Percentiles rank a stretch among this genome's conserved stretches.
Conservation (phyloP, 1,139 yeast genomes). For the Blastobotrys ciferrii region DNA sequence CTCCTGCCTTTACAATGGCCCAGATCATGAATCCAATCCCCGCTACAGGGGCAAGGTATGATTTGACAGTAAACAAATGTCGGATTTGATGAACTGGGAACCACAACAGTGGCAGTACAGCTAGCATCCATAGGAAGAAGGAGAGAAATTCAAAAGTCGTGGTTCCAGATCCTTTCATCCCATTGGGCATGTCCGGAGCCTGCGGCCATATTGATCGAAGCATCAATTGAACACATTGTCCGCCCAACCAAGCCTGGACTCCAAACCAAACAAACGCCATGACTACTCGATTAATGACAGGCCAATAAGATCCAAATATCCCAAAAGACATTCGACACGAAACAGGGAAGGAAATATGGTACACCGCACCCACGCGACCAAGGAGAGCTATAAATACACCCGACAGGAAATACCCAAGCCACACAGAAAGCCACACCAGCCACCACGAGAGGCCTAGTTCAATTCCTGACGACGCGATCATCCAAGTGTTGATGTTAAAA, state of each 20-base stretch:
- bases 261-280: constrained; percentile 86
- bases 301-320: constrained; percentile 39
- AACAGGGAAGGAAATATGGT: constrained; percentile 42
- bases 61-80: constrained; percentile 77
- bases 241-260: constrained; percentile 80
- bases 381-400: constrained; percentile 35
- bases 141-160: constrained; percentile 69
- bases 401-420: constrained; percentile 46
- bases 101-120: constrained; percentile 73
- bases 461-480: constrained; percentile 83
- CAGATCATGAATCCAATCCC: constrained; percentile 77
- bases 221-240: constrained; percentile 68
- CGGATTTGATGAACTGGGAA: constrained; percentile 79
- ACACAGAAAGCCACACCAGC: constrained; percentile 86
- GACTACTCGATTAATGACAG: constrained; percentile 44
- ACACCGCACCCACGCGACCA: constrained; percentile 39
- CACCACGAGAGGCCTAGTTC: constrained; percentile 77
- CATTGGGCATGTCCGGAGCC: constrained; percentile 39
- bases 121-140: constrained; percentile 79
- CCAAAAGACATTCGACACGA: constrained; percentile 41
- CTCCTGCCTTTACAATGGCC: constrained; percentile 74
- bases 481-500: constrained; percentile 86
- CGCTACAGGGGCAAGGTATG: constrained; percentile 73
- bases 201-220: constrained; percentile 45
- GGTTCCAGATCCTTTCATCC: constrained; percentile 51